These are phyloP conservation scores for Suillus clintonianus DNA, from an alignment of 768 basidiomycete genomes.

Conservation along the genomic window DNA sequence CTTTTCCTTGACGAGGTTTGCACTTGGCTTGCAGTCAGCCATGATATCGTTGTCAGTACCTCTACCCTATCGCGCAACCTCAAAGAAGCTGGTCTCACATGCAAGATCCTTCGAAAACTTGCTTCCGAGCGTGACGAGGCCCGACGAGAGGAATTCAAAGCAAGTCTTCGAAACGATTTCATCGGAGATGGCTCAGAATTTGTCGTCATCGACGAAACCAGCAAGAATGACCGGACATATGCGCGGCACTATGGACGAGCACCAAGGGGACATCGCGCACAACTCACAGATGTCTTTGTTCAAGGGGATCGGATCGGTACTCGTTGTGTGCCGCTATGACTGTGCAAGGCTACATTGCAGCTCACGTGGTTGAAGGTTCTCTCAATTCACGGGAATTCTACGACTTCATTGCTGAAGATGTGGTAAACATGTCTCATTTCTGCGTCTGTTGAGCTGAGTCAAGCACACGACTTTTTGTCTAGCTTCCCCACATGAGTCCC, in stretches of 20 bases:
- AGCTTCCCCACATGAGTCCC: background rate
- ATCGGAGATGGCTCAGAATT: constrained; percentile 19
- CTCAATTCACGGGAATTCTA: no score
- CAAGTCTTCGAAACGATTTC: background rate
- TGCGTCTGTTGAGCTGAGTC: background rate
- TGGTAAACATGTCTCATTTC: background rate
- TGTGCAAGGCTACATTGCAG: background rate
- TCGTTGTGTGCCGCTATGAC: constrained; percentile 35
- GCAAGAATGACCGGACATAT: constrained; percentile 32
- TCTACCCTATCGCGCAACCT: no score
- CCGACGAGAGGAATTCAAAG: no score
- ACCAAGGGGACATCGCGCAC: constrained; percentile 2
- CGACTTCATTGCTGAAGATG: background rate
- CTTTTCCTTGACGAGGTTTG: no score
- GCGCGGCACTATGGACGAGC: constrained; percentile 1
- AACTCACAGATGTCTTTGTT: constrained; percentile 21
- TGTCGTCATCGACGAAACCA: constrained; percentile 31
- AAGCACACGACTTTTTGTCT: no score
- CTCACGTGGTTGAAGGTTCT: background rate
- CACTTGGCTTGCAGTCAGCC: no score
- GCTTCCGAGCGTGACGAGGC: no score
- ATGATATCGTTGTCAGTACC: no score
- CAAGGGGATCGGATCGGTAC: constrained; percentile 30
- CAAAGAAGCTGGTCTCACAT: no score
- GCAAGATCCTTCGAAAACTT: no score